Base-by-base conservation (phyloP, 345 rosid species). In the Psidium friedrichsthalianum region DNA sequence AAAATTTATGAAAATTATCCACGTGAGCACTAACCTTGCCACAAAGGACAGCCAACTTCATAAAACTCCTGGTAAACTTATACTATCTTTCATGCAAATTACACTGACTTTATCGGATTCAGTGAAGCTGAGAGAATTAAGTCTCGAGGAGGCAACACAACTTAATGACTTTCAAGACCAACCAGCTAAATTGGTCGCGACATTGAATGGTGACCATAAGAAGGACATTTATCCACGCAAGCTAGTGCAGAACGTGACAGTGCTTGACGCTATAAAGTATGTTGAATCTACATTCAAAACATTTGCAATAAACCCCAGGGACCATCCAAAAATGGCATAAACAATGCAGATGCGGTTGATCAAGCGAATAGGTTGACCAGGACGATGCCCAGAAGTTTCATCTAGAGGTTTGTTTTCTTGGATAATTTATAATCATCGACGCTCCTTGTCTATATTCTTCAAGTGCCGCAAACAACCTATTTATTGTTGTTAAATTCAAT, bases 131-230 rank as follows among this genome's bases (percentile, higher is more conserved):
- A 89, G 95, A 52, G 89, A 83, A 2, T 82, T 83, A 0, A 89
- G 21, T 8, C 90, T 95, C 4, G 86, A 87, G 36, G 96, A 93
- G 89, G 89, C 88, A 4, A 92, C 88, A 3, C 78, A 88, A 21
- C 84, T 95, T 2, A 94, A 93, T 14, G 98, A 95, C 1, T 94
- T 96, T 87, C 99, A 96, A 84, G 83, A 89, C 69, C 94, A 91
- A 52, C 85, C 95, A 18, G 96, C 94, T 11, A 90, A 93, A 15
- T 64, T 94, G 91, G 98, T 94, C 18, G 93, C 95, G 0, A 89
- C 88, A 6, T 56, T 96, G 82, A 93, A 88, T n/a, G 98, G 96
- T 81, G 99, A 94, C 55, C 83, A 93, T 82, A 80, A 83, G 52
- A 90, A 87, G 84, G 93, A 94, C 61, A 82, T 87, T 22, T 89